Conservation (phyloP, 371 early-diverging fungal genomes). For the Mortierella sp. region DNA sequence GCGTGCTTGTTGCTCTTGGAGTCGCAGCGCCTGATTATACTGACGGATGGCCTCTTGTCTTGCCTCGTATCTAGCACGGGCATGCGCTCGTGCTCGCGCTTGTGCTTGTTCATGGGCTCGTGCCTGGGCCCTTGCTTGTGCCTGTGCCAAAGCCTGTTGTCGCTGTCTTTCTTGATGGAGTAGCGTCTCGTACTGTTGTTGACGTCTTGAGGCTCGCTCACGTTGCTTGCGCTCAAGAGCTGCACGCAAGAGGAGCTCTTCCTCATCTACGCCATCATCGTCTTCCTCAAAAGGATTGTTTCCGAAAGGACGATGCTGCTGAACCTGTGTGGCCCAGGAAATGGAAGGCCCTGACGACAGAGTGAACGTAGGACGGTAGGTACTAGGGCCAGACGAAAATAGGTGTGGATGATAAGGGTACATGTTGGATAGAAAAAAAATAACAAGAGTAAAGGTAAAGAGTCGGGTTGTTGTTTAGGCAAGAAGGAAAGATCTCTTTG, state of each 20-base stretch:
- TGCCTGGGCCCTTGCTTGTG: constrained; percentile 14
- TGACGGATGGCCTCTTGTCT: constrained; percentile 33
- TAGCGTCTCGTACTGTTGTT: constrained; percentile 8
- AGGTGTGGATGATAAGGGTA: too few relatives aligned
- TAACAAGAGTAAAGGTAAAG: too few relatives aligned
- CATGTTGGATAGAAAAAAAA: too few relatives aligned
- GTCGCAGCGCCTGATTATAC: constrained; percentile 14
- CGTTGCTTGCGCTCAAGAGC: constrained; percentile 45
- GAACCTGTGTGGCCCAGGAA: too few relatives aligned
- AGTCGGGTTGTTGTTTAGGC: too few relatives aligned
- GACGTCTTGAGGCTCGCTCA: constrained; percentile 9
- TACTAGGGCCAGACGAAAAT: too few relatives aligned
- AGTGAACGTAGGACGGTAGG: too few relatives aligned
- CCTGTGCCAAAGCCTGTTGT: constrained; percentile 15
- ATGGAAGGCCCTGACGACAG: too few relatives aligned
- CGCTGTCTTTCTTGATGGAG: constrained; percentile 17
- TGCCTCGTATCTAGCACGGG: constrained; percentile 19
- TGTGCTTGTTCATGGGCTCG: constrained; percentile 11
- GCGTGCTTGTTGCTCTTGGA: constrained; percentile 14
- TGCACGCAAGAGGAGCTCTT: constrained; percentile 36
- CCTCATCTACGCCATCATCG: constrained; percentile 21
- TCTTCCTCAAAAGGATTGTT: neutral
- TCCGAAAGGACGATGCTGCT: too few relatives aligned
- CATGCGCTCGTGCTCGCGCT: constrained; percentile 3
- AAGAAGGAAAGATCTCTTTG: too few relatives aligned